These are phyloP conservation scores for Cryphonectria radicalis DNA, from an alignment of 2,329 filamentous ascomycete genomes.

Conservation along the genomic window DNA sequence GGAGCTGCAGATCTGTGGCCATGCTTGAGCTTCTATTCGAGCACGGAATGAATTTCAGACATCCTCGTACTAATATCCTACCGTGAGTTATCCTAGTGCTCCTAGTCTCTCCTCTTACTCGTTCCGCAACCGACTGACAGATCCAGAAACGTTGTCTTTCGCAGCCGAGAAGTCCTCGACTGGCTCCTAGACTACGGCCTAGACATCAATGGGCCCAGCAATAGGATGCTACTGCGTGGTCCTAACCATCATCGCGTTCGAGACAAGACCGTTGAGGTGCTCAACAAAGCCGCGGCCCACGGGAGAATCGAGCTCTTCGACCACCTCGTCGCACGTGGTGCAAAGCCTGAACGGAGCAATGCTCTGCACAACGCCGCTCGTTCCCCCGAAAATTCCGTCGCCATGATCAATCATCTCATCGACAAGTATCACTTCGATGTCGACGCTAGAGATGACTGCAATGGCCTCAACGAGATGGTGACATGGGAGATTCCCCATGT, in stretches of 20 bases:
- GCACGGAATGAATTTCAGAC: not conserved
- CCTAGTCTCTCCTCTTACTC: no score
- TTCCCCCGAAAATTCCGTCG: not conserved
- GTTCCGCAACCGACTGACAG: no score
- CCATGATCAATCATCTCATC: not conserved
- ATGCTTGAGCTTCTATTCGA: not conserved
- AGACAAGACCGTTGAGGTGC: not conserved
- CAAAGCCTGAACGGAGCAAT: not conserved
- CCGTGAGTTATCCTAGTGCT: not conserved
- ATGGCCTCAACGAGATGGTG: not conserved
- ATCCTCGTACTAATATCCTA: not conserved
- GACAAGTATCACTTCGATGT: not conserved
- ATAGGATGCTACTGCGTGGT: no score
- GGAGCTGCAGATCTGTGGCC: not conserved
- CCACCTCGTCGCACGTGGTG: not conserved
- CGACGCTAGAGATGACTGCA: not conserved
- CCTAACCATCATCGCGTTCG: no score
- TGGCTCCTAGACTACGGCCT: not conserved
- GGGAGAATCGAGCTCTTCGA: not conserved
- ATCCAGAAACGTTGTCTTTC: not conserved
- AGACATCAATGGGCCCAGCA: not conserved
- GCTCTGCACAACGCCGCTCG: not conserved
- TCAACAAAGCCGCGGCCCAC: not conserved
- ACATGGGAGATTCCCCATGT: not conserved
- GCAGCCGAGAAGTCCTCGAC: not conserved